Evolutionary conservation across 768 basidiomycete genomes (phyloP), one percentile per base, ranked within the genome.

Genomic region (Phylloporus arenicola): DNA sequence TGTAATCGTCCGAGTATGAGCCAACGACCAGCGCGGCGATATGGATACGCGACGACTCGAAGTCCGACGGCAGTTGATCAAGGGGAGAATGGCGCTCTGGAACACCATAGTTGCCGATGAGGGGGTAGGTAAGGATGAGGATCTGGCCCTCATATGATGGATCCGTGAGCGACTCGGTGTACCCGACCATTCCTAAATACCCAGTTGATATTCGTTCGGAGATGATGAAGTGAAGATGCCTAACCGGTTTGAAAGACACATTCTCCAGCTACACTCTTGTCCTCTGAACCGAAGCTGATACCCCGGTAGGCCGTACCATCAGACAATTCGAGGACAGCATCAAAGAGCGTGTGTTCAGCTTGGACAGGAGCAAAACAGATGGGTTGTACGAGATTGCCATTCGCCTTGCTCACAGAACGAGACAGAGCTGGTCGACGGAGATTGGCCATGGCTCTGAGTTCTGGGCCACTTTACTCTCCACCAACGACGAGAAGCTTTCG

Each of bases 241-340:
- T 67, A 63, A 94, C 96, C 96, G 35, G 96, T 99, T 75, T 97
- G 95, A 74, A 99, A 99, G 64, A 99, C 96, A 69, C 96, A 98
- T 80, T 99, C 96, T 60, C 96, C 96, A 16, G 95, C 80, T 29
- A 95, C 78, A 64, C 90, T 93, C 71, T 92, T 94, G 41, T 79
- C 81, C 60, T 91, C 80, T 4, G 92, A 92, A 62, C 96, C 96
- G 64, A 99, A 98, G 63, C 88, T 92, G 66, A 88, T 84, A 31
- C 96, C 96, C 50, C 86, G 76, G 62, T 83, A 90, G 1, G 88
- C 85, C 48, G 90, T 81, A 3, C 94, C 95, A 70, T 98, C 95
- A 43, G 79, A 79, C 53, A 99, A 77, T 70, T 98, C 92, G 51
- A 99, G 75, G 42, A 97, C 82, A 1, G 82, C 84, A 46, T 90